Percentiles rank a stretch among this genome's conserved stretches.
Conservation (phyloP, 306 rosid genomes). For the Trichosanthes cucumerina region DNA sequence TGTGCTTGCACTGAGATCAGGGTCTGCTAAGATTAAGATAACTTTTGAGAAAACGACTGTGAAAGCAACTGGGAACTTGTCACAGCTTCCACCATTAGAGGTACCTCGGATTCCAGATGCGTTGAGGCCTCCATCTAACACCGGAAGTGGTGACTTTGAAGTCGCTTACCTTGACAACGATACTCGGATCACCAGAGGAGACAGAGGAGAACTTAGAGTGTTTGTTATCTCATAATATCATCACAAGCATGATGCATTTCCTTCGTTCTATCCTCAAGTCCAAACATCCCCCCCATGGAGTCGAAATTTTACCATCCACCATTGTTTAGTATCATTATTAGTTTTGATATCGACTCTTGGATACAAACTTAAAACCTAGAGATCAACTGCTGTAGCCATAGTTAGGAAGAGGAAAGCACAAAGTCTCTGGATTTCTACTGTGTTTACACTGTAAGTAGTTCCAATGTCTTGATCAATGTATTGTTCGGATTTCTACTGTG, state of each 20-base stretch:
- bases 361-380: not conserved
- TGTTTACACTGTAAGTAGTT: constrained; percentile 4
- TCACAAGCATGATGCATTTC: not conserved
- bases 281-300: not conserved
- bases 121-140: constrained; percentile 61
- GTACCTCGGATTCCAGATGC: constrained; percentile 71
- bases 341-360: not conserved
- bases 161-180: constrained; percentile 62
- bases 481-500: not conserved
- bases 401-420: not conserved
- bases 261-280: not conserved
- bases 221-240: constrained; percentile 59
- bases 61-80: constrained; percentile 62
- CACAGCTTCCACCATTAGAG: constrained; percentile 81
- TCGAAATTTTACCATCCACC: not conserved
- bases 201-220: constrained; percentile 81
- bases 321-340: not conserved
- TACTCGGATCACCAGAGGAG: constrained; percentile 81
- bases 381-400: not conserved
- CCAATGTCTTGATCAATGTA: not conserved
- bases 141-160: constrained; percentile 75
- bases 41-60: constrained; percentile 71
- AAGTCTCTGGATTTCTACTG: not conserved
- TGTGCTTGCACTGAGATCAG: constrained; percentile 22
- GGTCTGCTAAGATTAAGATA: constrained; percentile 64